A percentile compares a stretch with the other conserved stretches of the same genome.
Conservation (phyloP, 2,329 filamentous ascomycete genomes). For the Colletotrichum sojae region DNA sequence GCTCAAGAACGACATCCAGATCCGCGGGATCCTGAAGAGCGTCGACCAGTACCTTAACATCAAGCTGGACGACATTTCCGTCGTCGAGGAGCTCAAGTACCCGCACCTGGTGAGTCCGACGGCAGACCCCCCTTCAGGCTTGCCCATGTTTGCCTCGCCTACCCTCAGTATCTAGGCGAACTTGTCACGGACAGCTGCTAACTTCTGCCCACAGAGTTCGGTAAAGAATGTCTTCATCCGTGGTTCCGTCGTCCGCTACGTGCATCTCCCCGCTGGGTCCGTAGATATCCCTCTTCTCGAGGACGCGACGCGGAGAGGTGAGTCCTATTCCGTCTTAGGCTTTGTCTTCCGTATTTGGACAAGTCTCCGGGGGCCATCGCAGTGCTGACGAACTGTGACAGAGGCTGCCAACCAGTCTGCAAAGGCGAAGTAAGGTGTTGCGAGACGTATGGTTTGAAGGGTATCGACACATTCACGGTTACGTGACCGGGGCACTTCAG, state of each 20-base stretch:
- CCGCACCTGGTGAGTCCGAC: constrained; percentile 81
- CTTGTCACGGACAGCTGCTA: background rate
- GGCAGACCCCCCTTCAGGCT: background rate
- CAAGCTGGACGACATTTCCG: constrained; percentile 95
- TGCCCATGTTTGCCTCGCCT: background rate
- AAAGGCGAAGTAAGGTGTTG: constrained; percentile 64
- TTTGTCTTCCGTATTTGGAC: no score
- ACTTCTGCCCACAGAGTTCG: constrained; percentile 64
- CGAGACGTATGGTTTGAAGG: background rate
- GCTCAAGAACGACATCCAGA: constrained; percentile 99
- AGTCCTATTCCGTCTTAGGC: constrained; percentile 40
- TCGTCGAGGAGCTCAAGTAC: constrained; percentile 94
- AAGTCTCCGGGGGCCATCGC: no score
- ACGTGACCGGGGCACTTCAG: constrained; percentile 32
- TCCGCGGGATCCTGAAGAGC: constrained; percentile 94
- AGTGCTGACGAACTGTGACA: constrained; percentile 46
- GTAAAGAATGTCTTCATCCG: constrained; percentile 98
- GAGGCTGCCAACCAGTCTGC: constrained; percentile 71
- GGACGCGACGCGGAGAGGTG: constrained; percentile 91
- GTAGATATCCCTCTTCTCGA: constrained; percentile 91
- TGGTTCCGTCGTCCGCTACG: constrained; percentile 92
- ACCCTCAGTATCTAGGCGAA: background rate
- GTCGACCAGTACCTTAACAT: constrained; percentile 99
- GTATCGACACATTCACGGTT: background rate
- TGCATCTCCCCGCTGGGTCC: constrained; percentile 85